Base-by-base conservation (phyloP, 306 rosid species). In the Clitoria ternatea region DNA sequence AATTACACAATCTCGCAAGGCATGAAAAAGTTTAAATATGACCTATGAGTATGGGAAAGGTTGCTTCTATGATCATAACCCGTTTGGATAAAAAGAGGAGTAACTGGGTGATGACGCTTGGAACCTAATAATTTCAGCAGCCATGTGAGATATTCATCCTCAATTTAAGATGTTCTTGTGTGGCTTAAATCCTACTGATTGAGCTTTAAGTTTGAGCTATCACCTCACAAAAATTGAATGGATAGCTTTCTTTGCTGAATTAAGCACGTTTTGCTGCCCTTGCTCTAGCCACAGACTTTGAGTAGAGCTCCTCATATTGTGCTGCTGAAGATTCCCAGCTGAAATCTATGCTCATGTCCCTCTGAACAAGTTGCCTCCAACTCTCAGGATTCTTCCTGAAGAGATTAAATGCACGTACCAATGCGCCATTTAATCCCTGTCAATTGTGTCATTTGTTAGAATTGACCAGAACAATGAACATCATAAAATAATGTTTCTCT, bases 301-400 rank as follows among this genome's bases (percentile, higher is more conserved):
- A 45, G 82, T 94, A 94, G 27, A 91, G 92, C 24, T 94, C 96
- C 75, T 87, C 99, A n/a, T 94, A 94, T 70, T 84, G 96, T 6
- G 90, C 67, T 5, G 99, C 85, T 13, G 99, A 89, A 59, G 91
- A 66, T 11, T 87, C 97, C 99, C 99, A 94, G 80, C 99, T 91
- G 79, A 91, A 91, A 81, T 94, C 99, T 63, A 86, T 72, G 49
- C 52, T 81, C 97, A 94, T 94, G 77, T 66, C 97, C 74, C 84
- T 91, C 77, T 82, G 87, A 75, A 94, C 96, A 63, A 94, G 95
- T 81, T 81, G 85, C 72, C 69, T 77, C 99, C 99, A 94, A 23
- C 76, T 37, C 35, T 79, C 75, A 11, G 89, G 96, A 61, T 89
- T 69, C 7, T 68, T 83, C 57, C 0, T 62, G 79, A 78, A 86